These are phyloP conservation scores for Viola odorata DNA, from an alignment of 345 rosid genomes.

Conservation along the genomic window DNA sequence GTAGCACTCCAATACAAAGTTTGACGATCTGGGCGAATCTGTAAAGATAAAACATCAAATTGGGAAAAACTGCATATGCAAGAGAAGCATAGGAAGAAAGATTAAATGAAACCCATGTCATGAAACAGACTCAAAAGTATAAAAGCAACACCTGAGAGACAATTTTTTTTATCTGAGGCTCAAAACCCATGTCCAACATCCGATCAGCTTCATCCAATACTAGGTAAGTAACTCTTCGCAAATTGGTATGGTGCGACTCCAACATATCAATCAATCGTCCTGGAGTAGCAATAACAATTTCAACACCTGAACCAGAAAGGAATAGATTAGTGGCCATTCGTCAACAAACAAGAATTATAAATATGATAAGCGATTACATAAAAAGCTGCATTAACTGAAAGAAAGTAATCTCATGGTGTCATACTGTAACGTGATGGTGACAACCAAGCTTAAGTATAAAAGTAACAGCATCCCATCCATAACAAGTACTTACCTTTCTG, in stretches of 20 bases:
- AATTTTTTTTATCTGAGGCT: conserved; percentile 91
- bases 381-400: neutral
- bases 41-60: conserved; percentile 13
- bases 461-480: conserved; percentile 32
- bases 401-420: conserved; percentile 5
- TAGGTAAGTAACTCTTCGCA: conserved; percentile 93
- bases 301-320: conserved; percentile 55
- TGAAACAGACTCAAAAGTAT: neutral
- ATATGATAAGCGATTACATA: neutral
- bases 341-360: neutral
- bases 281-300: conserved; percentile 97
- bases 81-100: neutral
- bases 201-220: conserved; percentile 99
- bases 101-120: neutral
- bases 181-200: conserved; percentile 99
- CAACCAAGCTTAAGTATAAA: conserved; percentile 29
- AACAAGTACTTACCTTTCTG: conserved; percentile 78
- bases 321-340: conserved; percentile 3
- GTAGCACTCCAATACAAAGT: conserved; percentile 99
- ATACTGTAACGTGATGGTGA: conserved; percentile 29
- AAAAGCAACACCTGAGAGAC: conserved; percentile 59
- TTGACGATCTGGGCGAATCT: conserved; percentile 98
- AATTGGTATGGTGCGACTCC: conserved; percentile 89
- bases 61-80: neutral
- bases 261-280: conserved; percentile 98